Percentiles rank a stretch among this genome's conserved stretches.
phyloP scores from a whole-genome alignment of 192 early-diverging fungal species.

The Chytriomyces sp. region DNA sequence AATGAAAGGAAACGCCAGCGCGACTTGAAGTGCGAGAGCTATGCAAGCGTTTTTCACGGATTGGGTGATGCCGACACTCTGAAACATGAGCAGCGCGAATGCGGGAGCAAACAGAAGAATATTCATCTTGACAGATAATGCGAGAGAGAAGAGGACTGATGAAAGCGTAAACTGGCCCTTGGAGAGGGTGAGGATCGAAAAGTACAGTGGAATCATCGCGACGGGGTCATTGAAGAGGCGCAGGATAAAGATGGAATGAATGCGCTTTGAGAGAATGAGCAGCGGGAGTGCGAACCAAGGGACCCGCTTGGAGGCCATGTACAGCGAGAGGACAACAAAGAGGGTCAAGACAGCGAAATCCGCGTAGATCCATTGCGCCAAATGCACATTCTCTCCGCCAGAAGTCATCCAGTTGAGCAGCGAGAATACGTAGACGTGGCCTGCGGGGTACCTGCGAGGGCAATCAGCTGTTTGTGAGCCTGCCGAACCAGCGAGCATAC shows the following conservation, averaged over 20 bases:
- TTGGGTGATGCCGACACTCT: conserved; percentile 39
- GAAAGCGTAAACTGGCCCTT: conserved; percentile 50
- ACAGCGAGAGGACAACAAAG: conserved; percentile 67
- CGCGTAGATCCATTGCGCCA: conserved; percentile 85
- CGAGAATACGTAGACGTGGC: conserved; percentile 88
- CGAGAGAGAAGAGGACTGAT: conserved; percentile 72
- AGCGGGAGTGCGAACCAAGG: conserved; percentile 68
- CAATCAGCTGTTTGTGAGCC: conserved; percentile 6
- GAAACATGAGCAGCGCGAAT: conserved; percentile 69
- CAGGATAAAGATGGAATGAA: conserved; percentile 92
- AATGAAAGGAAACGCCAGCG: conserved; percentile 68
- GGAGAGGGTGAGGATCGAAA: conserved; percentile 66
- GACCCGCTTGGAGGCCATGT: conserved; percentile 56
- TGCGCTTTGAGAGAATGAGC: conserved; percentile 74
- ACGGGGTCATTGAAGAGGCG: conserved; percentile 92
- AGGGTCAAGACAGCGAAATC: conserved; percentile 72
- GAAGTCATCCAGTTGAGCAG: conserved; percentile 69
- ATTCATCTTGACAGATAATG: conserved; percentile 94
- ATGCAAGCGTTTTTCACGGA: conserved; percentile 51
- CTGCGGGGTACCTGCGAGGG: conserved; percentile 79
- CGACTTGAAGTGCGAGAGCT: conserved; percentile 42
- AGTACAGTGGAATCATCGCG: conserved; percentile 83
- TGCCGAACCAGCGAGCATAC: conserved; percentile 40
- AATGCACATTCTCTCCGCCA: conserved; percentile 65
- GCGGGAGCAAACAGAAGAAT: conserved; percentile 89